Percentiles rank a stretch among this genome's conserved stretches.
Conservation (phyloP, 345 rosid genomes). For the Noccaea caerulescens region DNA sequence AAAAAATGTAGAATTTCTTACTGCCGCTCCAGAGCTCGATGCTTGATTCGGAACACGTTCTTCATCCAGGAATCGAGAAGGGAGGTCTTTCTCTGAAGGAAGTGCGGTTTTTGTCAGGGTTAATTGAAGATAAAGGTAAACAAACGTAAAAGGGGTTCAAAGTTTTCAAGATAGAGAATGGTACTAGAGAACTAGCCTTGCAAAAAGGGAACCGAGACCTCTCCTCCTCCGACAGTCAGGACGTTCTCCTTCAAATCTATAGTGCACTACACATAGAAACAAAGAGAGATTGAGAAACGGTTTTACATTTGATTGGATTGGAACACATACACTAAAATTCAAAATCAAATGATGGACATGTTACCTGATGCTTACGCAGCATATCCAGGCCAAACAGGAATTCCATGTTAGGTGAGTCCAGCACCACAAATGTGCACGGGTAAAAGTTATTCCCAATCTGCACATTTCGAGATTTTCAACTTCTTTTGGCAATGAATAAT, state of each 20-base stretch:
- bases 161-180: conserved; percentile 19
- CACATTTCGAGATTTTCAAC: conserved; percentile 11
- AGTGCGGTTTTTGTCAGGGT: conserved; percentile 9
- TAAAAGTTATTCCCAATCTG: conserved; percentile 89
- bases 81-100: conserved; percentile 87
- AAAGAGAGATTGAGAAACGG: background rate
- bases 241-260: conserved; percentile 91
- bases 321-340: conserved; percentile 3
- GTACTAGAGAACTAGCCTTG: conserved; percentile 61
- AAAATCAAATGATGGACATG: conserved; percentile 24
- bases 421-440: conserved; percentile 88
- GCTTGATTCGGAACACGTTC: conserved; percentile 70
- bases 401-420: conserved; percentile 97
- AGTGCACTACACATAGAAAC: conserved; percentile 61
- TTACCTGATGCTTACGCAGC: conserved; percentile 99
- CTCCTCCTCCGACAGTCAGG: conserved; percentile 94
- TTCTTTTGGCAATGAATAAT: background rate
- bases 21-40: conserved; percentile 81
- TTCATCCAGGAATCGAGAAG: conserved; percentile 81
- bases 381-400: conserved; percentile 97
- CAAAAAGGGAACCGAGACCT: conserved; percentile 94
- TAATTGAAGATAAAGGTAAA: background rate
- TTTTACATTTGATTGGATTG: background rate
- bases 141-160: background rate
- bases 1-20: conserved; percentile 39